Evolutionary conservation across 345 rosid species (phyloP).

Genomic region (Firmiana major): DNA sequence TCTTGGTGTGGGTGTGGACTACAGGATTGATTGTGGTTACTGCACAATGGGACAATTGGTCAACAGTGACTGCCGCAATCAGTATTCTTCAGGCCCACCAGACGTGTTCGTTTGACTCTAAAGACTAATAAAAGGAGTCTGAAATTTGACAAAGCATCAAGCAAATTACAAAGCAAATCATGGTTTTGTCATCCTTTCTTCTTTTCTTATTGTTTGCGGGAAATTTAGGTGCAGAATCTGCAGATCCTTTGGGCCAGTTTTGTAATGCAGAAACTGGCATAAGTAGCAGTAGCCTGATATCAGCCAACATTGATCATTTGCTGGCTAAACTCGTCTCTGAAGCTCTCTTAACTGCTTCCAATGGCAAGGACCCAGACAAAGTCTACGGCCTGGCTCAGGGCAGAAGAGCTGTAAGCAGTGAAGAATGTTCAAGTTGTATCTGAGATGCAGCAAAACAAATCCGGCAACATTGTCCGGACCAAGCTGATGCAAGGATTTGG

Average conservation of each 20-base stretch:
- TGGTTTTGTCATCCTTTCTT: not conserved
- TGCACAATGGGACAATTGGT: not conserved
- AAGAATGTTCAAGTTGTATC: constrained; percentile 51
- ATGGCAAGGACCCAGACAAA: constrained; percentile 31
- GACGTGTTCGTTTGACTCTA: not conserved
- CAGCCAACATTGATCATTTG: constrained; percentile 40
- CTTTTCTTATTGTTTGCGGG: constrained; percentile 11
- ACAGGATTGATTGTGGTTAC: not conserved
- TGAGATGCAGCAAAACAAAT: constrained; percentile 55
- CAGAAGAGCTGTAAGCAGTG: constrained; percentile 51
- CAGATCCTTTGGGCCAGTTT: constrained; percentile 47
- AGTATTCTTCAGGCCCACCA: not conserved
- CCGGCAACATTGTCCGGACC: constrained; percentile 44
- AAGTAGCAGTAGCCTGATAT: constrained; percentile 25
- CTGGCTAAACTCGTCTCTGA: constrained; percentile 33
- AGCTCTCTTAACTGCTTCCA: constrained; percentile 35
- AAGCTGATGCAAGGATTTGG: constrained; percentile 56
- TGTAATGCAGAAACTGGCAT: constrained; percentile 38
- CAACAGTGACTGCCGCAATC: not conserved
- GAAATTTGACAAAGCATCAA: not conserved
- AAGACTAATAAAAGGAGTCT: not conserved
- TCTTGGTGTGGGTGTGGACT: not conserved
- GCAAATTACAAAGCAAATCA: not conserved
- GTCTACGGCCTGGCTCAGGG: constrained; percentile 73
- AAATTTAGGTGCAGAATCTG: constrained; percentile 18